phyloP scores from a whole-genome alignment of 2,329 filamentous ascomycete species.

The Exophiala oligosperma region DNA sequence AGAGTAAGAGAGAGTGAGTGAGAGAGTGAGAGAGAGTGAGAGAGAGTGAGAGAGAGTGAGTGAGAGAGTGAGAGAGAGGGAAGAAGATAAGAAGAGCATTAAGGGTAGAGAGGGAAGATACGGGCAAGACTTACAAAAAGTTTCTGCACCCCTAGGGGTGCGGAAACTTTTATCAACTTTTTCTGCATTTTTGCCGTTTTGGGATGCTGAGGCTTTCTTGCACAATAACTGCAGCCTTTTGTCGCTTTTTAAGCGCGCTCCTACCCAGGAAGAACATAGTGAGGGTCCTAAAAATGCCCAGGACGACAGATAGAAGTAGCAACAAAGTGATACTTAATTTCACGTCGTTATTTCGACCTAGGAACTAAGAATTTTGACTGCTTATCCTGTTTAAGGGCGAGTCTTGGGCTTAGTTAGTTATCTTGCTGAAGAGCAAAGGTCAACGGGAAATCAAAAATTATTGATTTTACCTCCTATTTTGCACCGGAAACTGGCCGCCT shows the following conservation, averaged over 20 bases:
- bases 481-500: neutral
- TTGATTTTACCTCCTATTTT: neutral
- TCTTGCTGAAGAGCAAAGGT: neutral
- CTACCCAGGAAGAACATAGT: neutral
- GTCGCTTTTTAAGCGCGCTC: neutral
- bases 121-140: too few relatives aligned
- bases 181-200: neutral
- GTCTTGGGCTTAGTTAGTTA: neutral
- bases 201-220: neutral
- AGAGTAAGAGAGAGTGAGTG: too few relatives aligned
- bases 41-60: neutral
- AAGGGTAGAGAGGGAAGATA: neutral
- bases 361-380: neutral
- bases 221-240: neutral
- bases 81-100: too few relatives aligned
- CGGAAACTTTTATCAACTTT: neutral
- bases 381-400: neutral
- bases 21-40: too few relatives aligned
- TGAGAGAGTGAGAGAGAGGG: too few relatives aligned
- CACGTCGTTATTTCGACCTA: neutral
- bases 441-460: neutral
- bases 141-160: too few relatives aligned
- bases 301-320: neutral
- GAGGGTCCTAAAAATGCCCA: neutral
- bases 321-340: neutral